Evolutionary conservation across 176 grass and related monocot genomes (phyloP).

Genomic region (Tillandsia leiboldiana): DNA sequence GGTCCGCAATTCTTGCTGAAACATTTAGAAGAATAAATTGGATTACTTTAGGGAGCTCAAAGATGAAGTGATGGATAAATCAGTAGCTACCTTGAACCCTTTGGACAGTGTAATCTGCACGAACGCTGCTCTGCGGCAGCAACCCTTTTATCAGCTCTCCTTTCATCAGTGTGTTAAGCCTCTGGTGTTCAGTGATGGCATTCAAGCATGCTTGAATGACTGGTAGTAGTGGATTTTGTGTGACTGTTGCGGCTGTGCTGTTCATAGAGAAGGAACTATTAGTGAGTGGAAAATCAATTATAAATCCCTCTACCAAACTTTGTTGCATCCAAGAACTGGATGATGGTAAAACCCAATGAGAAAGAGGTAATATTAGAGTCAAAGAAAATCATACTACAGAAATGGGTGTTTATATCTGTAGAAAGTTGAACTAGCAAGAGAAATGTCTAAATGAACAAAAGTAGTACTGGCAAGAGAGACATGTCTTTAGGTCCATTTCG

Average conservation of each 20-base stretch:
- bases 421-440: too few species aligned
- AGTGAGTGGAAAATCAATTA: background rate
- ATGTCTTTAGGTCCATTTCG: too few species aligned
- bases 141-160: conserved; percentile 93
- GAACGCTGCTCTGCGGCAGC: conserved; percentile 63
- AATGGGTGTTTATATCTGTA: too few species aligned
- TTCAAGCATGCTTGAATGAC: conserved; percentile 78
- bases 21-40: too few species aligned
- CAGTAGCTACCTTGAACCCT: conserved; percentile 66
- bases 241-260: conserved; percentile 55
- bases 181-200: conserved; percentile 95
- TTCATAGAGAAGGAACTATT: conserved; percentile 9
- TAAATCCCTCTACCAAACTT: background rate
- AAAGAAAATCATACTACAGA: too few species aligned
- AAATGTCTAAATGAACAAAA: too few species aligned
- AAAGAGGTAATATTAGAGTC: too few species aligned
- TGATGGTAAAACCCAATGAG: too few species aligned
- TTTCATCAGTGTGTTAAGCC: conserved; percentile 90
- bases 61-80: background rate
- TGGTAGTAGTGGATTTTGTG: conserved; percentile 45
- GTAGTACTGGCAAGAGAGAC: too few species aligned
- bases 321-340: too few species aligned
- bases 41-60: background rate
- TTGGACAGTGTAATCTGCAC: conserved; percentile 78
- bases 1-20: too few species aligned